Percentiles rank a stretch among this genome's conserved stretches.
Evolutionary conservation across 2,329 filamentous ascomycete genomes (phyloP).

Genomic region (Fragosphaeria purpurea): DNA sequence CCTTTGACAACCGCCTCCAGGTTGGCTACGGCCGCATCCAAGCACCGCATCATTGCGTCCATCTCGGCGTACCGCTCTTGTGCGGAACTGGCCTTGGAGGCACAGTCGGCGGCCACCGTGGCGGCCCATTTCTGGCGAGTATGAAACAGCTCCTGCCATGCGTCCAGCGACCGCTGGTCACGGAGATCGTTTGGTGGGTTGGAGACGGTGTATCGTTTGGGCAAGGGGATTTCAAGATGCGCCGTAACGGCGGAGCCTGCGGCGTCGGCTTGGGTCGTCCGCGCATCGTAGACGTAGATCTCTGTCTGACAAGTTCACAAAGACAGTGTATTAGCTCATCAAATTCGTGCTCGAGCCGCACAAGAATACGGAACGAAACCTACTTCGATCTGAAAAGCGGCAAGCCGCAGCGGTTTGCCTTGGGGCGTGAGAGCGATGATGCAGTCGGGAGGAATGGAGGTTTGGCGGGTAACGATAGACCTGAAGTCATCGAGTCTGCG

Average conservation of each 20-base stretch:
- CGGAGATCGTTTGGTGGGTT: conserved; percentile 73
- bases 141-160: conserved; percentile 85
- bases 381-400: conserved; percentile 73
- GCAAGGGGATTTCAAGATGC: conserved; percentile 37
- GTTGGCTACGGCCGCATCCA: conserved; percentile 80
- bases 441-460: conserved; percentile 62
- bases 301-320: conserved; percentile 50
- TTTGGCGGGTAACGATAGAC: conserved; percentile 66
- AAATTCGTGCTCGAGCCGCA: not conserved
- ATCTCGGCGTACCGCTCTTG: conserved; percentile 62
- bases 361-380: conserved; percentile 14
- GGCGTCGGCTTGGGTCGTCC: conserved; percentile 52
- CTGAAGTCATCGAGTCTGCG: conserved; percentile 73
- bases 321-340: no score
- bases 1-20: conserved; percentile 64
- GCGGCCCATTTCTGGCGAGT: conserved; percentile 72
- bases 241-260: conserved; percentile 32
- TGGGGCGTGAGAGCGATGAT: conserved; percentile 81
- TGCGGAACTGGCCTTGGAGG: conserved; percentile 50
- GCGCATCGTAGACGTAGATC: conserved; percentile 85
- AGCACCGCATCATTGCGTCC: conserved; percentile 65
- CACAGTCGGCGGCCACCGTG: conserved; percentile 58
- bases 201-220: conserved; percentile 47
- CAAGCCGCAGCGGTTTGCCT: conserved; percentile 74
- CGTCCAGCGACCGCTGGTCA: conserved; percentile 67